Conservation (phyloP, 2,329 filamentous ascomycete genomes). For the Talaromyces verruculosus region DNA sequence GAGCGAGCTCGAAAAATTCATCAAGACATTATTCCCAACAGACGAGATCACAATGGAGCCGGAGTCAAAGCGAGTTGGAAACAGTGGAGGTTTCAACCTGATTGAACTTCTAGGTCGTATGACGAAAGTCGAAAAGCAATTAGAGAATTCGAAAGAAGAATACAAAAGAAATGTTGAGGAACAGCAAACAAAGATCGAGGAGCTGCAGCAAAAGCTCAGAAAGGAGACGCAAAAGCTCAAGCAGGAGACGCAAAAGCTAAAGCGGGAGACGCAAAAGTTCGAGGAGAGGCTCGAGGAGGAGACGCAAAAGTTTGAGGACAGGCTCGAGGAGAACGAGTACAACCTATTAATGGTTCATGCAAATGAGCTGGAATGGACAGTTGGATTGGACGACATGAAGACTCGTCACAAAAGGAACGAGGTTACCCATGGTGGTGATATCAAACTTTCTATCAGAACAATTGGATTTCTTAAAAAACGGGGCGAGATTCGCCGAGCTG, state of each 20-base stretch:
- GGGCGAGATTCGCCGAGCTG: background rate
- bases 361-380: constrained; percentile 4
- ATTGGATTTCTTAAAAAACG: background rate
- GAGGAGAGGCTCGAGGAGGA: too few species aligned
- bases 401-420: background rate
- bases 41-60: constrained; percentile 5
- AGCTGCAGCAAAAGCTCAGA: background rate
- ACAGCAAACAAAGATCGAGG: background rate
- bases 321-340: background rate
- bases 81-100: background rate
- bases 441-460: background rate
- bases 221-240: too few species aligned
- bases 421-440: background rate
- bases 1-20: constrained; percentile 8
- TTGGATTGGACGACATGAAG: background rate
- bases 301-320: too few species aligned
- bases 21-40: constrained; percentile 7
- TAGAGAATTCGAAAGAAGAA: background rate
- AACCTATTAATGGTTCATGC: background rate
- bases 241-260: background rate
- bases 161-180: background rate
- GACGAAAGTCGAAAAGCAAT: background rate
- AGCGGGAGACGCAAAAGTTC: too few species aligned
- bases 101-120: background rate
- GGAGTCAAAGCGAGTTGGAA: constrained; percentile 8